A percentile compares a stretch with the other conserved stretches of the same genome.
Evolutionary conservation across 345 rosid species (phyloP).

Genomic region (Ceriops decandra): DNA sequence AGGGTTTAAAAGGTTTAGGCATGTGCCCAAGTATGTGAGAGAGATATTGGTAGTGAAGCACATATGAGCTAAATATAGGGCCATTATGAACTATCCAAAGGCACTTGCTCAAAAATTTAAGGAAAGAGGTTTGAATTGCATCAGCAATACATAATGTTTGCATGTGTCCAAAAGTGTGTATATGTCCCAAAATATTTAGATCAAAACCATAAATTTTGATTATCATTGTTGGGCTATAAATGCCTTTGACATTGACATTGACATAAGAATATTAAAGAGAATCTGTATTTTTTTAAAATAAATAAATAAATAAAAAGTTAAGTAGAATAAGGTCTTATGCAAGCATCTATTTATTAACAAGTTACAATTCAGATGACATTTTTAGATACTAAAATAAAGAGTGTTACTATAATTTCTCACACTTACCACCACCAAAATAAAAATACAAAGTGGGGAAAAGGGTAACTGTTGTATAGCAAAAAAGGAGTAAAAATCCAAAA

Average conservation of each 20-base stretch:
- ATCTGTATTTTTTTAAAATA: not conserved
- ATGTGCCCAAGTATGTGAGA: not conserved
- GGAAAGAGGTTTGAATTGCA: too few relatives aligned
- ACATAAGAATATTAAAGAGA: conserved; percentile 3
- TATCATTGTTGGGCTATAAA: too few relatives aligned
- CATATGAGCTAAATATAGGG: not conserved
- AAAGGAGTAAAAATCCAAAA: not conserved
- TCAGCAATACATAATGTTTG: too few relatives aligned
- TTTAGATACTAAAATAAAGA: not conserved
- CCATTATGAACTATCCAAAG: not conserved
- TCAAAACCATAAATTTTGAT: conserved; percentile 4
- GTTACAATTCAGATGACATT: not conserved
- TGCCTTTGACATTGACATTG: not conserved
- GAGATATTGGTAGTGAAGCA: not conserved
- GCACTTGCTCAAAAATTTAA: too few relatives aligned
- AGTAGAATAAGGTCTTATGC: conserved; percentile 12
- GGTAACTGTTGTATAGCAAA: conserved; percentile 8
- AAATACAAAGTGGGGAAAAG: conserved; percentile 7
- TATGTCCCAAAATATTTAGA: not conserved
- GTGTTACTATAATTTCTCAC: conserved; percentile 5
- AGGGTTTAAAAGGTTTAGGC: not conserved
- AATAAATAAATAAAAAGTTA: not conserved
- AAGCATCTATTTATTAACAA: not conserved
- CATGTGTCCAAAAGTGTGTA: too few relatives aligned
- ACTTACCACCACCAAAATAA: conserved; percentile 1